These are phyloP conservation scores for Neocallimastix lanati DNA, from an alignment of 192 early-diverging fungal species.

Conservation along the genomic window DNA sequence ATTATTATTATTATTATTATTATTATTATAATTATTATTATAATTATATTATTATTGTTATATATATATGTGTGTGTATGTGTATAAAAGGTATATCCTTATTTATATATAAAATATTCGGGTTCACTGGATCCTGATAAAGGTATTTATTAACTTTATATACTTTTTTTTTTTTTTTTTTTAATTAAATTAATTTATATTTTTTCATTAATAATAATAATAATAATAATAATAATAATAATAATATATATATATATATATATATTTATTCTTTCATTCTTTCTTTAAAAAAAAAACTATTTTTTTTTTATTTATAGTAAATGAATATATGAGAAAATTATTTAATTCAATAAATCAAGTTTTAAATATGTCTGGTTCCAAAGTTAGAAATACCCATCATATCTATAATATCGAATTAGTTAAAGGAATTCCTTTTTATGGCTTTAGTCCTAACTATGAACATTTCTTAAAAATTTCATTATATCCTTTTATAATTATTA, in stretches of 20 bases:
- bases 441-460: background rate
- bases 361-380: background rate
- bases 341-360: background rate
- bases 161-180: too few relatives aligned
- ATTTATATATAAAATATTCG: background rate
- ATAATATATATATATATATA: too few relatives aligned
- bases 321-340: background rate
- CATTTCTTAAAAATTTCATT: background rate
- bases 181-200: too few relatives aligned
- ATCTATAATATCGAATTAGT: background rate
- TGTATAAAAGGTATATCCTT: background rate
- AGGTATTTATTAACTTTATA: too few relatives aligned
- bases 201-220: too few relatives aligned
- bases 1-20: too few relatives aligned
- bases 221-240: too few relatives aligned
- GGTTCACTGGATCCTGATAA: background rate
- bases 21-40: too few relatives aligned
- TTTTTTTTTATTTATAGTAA: background rate
- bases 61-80: too few relatives aligned
- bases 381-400: background rate
- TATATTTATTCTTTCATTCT: too few relatives aligned
- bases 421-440: background rate
- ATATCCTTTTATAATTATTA: background rate
- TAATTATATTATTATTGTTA: too few relatives aligned
- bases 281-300: too few relatives aligned